A percentile compares a stretch with the other conserved stretches of the same genome.
Evolutionary conservation across 2,329 filamentous ascomycete genomes (phyloP).

Genomic region (Aureobasidium sp.): DNA sequence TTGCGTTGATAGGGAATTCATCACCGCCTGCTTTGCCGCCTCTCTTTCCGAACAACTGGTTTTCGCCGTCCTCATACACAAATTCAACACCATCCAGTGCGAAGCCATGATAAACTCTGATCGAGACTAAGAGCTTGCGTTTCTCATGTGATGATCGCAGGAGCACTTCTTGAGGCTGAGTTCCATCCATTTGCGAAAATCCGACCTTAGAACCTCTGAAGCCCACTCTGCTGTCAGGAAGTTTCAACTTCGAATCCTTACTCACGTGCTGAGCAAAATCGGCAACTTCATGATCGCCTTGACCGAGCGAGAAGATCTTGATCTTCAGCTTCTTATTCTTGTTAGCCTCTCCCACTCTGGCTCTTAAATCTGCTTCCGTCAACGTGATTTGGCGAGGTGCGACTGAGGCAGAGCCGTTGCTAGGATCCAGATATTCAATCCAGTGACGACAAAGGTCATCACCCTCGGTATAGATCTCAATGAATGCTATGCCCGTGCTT

Average conservation of each 20-base stretch:
- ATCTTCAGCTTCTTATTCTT: slow-evolving; percentile 63
- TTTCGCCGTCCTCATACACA: slow-evolving; percentile 78
- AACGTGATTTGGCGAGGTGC: slow-evolving; percentile 67
- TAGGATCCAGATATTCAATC: slow-evolving; percentile 68
- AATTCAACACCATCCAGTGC: slow-evolving; percentile 86
- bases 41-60: slow-evolving; percentile 77
- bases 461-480: slow-evolving; percentile 75
- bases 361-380: slow-evolving; percentile 67
- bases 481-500: slow-evolving; percentile 71
- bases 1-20: slow-evolving; percentile 74
- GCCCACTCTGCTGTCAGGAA: slow-evolving; percentile 66
- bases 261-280: slow-evolving; percentile 64
- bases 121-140: slow-evolving; percentile 65
- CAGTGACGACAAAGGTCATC: slow-evolving; percentile 73
- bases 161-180: slow-evolving; percentile 63
- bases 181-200: slow-evolving; percentile 62
- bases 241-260: slow-evolving; percentile 65
- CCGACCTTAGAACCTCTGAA: slow-evolving; percentile 73
- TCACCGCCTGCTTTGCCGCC: slow-evolving; percentile 64
- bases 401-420: slow-evolving; percentile 45
- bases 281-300: slow-evolving; percentile 67
- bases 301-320: slow-evolving; percentile 67
- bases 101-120: slow-evolving; percentile 69
- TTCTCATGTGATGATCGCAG: slow-evolving; percentile 62
- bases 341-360: slow-evolving; percentile 63